Evolutionary conservation across 108 stramenopile species (phyloP).

Genomic region (Discostella stelligeroides): DNA sequence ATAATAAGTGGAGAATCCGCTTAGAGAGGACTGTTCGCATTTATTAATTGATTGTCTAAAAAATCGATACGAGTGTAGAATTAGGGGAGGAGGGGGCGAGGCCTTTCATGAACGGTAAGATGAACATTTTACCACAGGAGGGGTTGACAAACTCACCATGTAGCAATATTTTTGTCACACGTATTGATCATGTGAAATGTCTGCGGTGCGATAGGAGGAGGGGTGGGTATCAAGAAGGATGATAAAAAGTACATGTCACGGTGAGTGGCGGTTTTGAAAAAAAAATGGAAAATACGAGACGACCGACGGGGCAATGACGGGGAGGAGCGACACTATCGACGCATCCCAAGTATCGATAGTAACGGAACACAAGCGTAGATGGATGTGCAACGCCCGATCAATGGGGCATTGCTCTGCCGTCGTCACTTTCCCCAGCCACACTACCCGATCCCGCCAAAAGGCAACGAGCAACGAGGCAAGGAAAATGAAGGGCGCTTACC

Average conservation of each 20-base stretch:
- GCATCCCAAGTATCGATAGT: too few relatives aligned
- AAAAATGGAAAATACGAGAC: slow-evolving; percentile 10
- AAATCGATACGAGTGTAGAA: background rate
- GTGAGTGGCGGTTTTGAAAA: background rate
- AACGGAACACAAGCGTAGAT: too few relatives aligned
- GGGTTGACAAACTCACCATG: slow-evolving; percentile 57
- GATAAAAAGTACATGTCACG: too few relatives aligned
- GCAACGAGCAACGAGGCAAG: background rate
- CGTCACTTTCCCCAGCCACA: too few relatives aligned
- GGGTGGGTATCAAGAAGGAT: background rate
- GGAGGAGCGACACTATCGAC: too few relatives aligned
- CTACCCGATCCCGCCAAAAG: background rate
- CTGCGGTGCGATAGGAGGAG: slow-evolving; percentile 21
- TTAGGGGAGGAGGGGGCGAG: slow-evolving; percentile 24
- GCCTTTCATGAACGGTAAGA: slow-evolving; percentile 32
- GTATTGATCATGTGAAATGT: slow-evolving; percentile 80
- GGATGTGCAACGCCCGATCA: too few relatives aligned
- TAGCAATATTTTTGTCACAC: slow-evolving; percentile 64
- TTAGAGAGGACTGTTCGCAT: background rate
- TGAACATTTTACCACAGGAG: slow-evolving; percentile 10
- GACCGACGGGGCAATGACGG: too few relatives aligned
- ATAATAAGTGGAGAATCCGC: too few relatives aligned
- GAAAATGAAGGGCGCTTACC: slow-evolving; percentile 19
- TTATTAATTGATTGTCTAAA: slow-evolving; percentile 35
- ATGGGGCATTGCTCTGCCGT: background rate